These are phyloP conservation scores for Penicillium atrosanguineum DNA, from an alignment of 495 filamentous ascomycete species.

Conservation along the genomic window DNA sequence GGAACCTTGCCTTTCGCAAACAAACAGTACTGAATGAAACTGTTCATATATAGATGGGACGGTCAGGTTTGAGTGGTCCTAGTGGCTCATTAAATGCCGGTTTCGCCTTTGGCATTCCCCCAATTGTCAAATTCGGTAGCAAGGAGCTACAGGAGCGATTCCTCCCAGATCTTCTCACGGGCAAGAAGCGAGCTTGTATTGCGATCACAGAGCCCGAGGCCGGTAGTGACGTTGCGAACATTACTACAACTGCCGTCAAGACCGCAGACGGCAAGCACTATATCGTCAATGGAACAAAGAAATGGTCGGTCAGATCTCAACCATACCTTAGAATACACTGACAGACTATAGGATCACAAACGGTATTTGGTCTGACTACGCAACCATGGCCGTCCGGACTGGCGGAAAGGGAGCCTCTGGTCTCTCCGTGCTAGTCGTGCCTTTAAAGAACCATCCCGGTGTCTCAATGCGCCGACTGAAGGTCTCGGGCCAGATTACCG, in stretches of 20 bases:
- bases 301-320: slow-evolving; percentile 51
- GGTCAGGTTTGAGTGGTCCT: slow-evolving; percentile 63
- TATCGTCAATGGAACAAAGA: slow-evolving; percentile 73
- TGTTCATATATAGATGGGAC: slow-evolving; percentile 45
- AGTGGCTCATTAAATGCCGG: slow-evolving; percentile 61
- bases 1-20: background rate
- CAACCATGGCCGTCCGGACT: slow-evolving; percentile 74
- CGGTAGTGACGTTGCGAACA: slow-evolving; percentile 70
- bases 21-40: background rate
- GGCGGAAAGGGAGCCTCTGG: slow-evolving; percentile 61
- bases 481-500: slow-evolving; percentile 56
- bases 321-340: background rate
- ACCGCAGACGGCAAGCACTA: slow-evolving; percentile 63
- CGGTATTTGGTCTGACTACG: slow-evolving; percentile 71
- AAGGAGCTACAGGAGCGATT: slow-evolving; percentile 57
- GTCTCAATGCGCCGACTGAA: slow-evolving; percentile 65
- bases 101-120: slow-evolving; percentile 68
- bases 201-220: slow-evolving; percentile 76
- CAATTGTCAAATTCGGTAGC: slow-evolving; percentile 66
- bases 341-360: slow-evolving; percentile 62
- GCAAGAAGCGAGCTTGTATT: slow-evolving; percentile 65
- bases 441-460: slow-evolving; percentile 58
- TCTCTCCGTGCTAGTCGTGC: slow-evolving; percentile 65
- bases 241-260: slow-evolving; percentile 64
- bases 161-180: slow-evolving; percentile 64